These are phyloP conservation scores for Bacidia rubella DNA, from an alignment of 495 filamentous ascomycete species.

Conservation along the genomic window DNA sequence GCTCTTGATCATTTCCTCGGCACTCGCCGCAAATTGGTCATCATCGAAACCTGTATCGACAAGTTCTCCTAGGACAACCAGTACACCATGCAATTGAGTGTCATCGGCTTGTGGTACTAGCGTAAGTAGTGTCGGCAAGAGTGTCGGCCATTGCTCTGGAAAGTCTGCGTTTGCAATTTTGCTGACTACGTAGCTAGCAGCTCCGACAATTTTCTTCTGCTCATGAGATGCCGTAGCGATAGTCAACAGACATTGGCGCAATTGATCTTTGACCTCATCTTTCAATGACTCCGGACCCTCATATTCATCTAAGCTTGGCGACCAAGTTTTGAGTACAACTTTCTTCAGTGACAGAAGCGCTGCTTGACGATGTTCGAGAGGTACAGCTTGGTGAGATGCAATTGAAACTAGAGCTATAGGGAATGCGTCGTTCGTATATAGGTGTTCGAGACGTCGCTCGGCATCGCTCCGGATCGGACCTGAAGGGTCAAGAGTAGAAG, in stretches of 20 bases:
- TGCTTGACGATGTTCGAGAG: conserved; percentile 64
- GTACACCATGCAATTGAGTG: conserved; percentile 69
- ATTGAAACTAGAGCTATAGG: conserved; percentile 67
- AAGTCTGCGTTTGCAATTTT: conserved; percentile 92
- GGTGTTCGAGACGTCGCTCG: conserved; percentile 58
- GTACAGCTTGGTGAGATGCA: conserved; percentile 54
- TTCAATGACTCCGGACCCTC: conserved; percentile 36
- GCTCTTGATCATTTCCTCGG: conserved; percentile 65
- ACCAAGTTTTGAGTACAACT: conserved; percentile 74
- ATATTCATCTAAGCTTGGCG: conserved; percentile 49
- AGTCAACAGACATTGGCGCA: conserved; percentile 55
- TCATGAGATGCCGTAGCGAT: conserved; percentile 62
- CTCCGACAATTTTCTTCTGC: conserved; percentile 72
- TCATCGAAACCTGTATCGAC: conserved; percentile 89
- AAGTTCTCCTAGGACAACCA: conserved; percentile 76
- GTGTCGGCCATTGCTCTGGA: conserved; percentile 79
- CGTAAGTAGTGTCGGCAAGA: conserved; percentile 67
- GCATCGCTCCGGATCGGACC: conserved; percentile 63
- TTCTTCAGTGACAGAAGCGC: conserved; percentile 67
- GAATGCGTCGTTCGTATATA: conserved; percentile 53
- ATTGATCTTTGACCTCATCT: conserved; percentile 56
- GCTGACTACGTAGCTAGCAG: conserved; percentile 82
- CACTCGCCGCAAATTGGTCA: conserved; percentile 82
- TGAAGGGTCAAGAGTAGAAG: conserved; percentile 59
- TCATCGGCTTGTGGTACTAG: conserved; percentile 60